Base-by-base conservation (phyloP, 495 filamentous ascomycete species). In the Trypethelium eluteriae region DNA sequence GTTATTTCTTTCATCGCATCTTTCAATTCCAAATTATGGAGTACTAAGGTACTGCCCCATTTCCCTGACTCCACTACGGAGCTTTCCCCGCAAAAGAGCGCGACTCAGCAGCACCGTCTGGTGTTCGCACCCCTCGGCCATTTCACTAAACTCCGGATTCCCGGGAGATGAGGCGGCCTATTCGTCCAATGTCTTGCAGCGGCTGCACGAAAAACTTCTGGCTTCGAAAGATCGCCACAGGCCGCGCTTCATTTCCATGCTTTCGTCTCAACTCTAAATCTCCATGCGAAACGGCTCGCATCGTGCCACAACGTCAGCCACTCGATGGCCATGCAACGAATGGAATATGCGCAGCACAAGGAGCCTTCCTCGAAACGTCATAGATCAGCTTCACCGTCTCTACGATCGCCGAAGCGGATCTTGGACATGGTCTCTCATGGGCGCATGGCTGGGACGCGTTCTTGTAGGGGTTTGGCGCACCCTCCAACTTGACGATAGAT, bases 21-120 rank as follows among this genome's bases (percentile, higher is more conserved):
- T 7, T 34, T 14, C 53, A 59, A 59, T 59, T 59, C 53, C 53
- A 59, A 59, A 59, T 59, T 35, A 53, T 53, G 49, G 49, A n/a
- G 18, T 53, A 18, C 49, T 25, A 25, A 25, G 25, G 25, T 25
- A 25, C 25, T 25, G 25, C 25, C 25, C 25, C 53, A 32, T 59
- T 36, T 9, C 6, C 53, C 25, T 35, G 11, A 59, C 53, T 59
- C 53, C 18, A 36, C 53, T 9, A 35, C 6, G 25, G 3, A 18
- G 25, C 53, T 36, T 59, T 34, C 53, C 53, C 53, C 53, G 53
- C 53, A 59, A 59, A 34, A 36, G 32, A 6, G 53, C 1, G 3
- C 32, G 53, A 59, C 7, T 36, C 53, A 9, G 7, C 32, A 59
- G 53, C 34, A 4, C 53, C 53, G 36, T 36, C 53, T 59, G 34